Conservation (phyloP, 2,329 filamentous ascomycete genomes). For the Diaporthe vexans region DNA sequence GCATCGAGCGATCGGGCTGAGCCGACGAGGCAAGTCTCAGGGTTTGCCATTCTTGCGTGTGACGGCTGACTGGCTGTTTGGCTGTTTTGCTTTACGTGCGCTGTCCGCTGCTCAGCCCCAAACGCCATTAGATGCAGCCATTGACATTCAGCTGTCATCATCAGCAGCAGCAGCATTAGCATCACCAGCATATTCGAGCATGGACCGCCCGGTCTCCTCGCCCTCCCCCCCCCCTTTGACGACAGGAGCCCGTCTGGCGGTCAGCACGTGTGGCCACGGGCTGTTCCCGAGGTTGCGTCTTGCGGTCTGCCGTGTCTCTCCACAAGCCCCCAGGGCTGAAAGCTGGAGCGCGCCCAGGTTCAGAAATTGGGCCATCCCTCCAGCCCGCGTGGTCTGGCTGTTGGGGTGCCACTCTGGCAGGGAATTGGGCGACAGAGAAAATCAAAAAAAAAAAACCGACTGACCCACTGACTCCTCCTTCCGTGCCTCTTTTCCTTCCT, state of each 20-base stretch:
- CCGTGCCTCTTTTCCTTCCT: not conserved
- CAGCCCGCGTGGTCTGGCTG: conserved; percentile 29
- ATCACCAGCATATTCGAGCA: too few relatives aligned
- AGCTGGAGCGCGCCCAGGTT: not conserved
- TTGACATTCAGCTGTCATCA: not conserved
- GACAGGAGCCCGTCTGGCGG: not conserved
- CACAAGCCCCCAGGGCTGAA: conserved; percentile 6
- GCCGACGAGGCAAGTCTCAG: conserved; percentile 25
- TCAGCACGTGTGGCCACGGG: conserved; percentile 8
- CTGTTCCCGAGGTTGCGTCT: conserved; percentile 6
- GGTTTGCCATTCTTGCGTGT: not conserved
- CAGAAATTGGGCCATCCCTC: not conserved
- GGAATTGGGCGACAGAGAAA: not conserved
- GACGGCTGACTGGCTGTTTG: not conserved
- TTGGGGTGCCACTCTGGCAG: conserved; percentile 5
- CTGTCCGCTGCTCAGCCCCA: not conserved
- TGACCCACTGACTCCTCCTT: not conserved
- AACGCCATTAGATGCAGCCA: not conserved
- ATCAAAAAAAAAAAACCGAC: not conserved
- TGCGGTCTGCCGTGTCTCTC: conserved; percentile 18
- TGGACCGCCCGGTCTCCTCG: too few relatives aligned
- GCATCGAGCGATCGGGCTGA: conserved; percentile 31
- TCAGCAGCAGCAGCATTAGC: too few relatives aligned
- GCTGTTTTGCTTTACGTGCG: not conserved
- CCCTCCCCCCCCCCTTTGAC: not conserved